phyloP scores from a whole-genome alignment of 2,329 filamentous ascomycete genomes.

The Macrophomina tecta region DNA sequence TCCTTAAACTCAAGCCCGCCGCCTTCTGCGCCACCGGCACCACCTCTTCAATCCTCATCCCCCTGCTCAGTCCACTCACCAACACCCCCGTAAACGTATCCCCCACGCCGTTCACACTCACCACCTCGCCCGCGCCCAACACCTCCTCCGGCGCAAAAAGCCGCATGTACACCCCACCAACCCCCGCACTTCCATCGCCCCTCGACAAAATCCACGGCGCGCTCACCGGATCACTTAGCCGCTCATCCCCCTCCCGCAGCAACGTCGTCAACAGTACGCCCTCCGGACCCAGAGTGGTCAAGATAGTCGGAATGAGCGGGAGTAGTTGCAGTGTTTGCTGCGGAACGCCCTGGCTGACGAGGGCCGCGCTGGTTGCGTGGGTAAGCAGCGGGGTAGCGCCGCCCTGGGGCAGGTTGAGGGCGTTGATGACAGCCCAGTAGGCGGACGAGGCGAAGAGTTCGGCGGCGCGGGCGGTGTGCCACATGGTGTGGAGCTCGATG shows the following conservation, averaged over 20 bases:
- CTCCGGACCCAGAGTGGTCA: constrained; percentile 79
- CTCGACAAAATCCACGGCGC: constrained; percentile 76
- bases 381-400: constrained; percentile 75
- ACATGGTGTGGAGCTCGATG: constrained; percentile 81
- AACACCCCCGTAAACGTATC: constrained; percentile 90
- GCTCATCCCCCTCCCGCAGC: constrained; percentile 69
- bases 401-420: constrained; percentile 73
- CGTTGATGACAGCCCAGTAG: constrained; percentile 84
- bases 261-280: constrained; percentile 80
- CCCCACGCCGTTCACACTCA: constrained; percentile 92
- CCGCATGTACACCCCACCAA: constrained; percentile 82
- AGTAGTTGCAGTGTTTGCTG: constrained; percentile 84
- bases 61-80: constrained; percentile 74
- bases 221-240: constrained; percentile 66
- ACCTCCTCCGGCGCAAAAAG: constrained; percentile 69
- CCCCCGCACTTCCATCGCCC: constrained; percentile 55
- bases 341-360: constrained; percentile 82
- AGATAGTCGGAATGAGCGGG: constrained; percentile 82
- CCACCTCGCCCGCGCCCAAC: constrained; percentile 67
- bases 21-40: constrained; percentile 83
- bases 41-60: constrained; percentile 63
- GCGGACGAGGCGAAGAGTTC: constrained; percentile 70
- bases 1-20: constrained; percentile 78
- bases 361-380: constrained; percentile 65
- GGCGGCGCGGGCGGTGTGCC: constrained; percentile 69